Conservation (phyloP, 1,139 yeast species). For the Magnusiomyces clavatus region DNA sequence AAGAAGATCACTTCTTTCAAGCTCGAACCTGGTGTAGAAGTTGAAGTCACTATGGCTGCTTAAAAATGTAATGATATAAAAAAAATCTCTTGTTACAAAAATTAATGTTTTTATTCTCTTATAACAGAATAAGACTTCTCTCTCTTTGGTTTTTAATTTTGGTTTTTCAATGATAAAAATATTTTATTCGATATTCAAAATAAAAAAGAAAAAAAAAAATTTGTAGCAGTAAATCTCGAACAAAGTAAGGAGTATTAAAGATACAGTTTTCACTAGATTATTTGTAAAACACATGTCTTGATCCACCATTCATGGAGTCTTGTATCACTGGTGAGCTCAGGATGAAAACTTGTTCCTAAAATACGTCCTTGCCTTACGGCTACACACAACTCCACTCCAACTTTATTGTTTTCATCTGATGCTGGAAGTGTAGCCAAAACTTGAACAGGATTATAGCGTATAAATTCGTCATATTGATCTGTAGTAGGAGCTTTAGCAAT, state of each 20-base stretch:
- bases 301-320: conserved; percentile 71
- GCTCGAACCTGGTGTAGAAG: conserved; percentile 47
- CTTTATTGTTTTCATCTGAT: conserved; percentile 12
- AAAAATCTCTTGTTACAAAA: background rate
- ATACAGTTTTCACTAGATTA: background rate
- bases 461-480: conserved; percentile 5
- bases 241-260: background rate
- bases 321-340: conserved; percentile 55
- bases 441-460: conserved; percentile 17
- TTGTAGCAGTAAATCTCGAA: background rate
- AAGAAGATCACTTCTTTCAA: conserved; percentile 93
- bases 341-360: conserved; percentile 76
- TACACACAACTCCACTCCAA: conserved; percentile 37
- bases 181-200: background rate
- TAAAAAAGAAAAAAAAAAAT: background rate
- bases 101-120: no score
- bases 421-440: conserved; percentile 24
- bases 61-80: conserved; percentile 5
- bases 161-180: background rate
- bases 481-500: conserved; percentile 15
- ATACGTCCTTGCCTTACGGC: conserved; percentile 66
- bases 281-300: conserved; percentile 20
- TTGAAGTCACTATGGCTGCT: conserved; percentile 37
- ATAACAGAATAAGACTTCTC: no score
- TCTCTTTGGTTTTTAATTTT: background rate